Evolutionary conservation across 2,329 filamentous ascomycete species (phyloP), one percentile per base, ranked within the genome.

Genomic region (Diaporthe sp.): DNA sequence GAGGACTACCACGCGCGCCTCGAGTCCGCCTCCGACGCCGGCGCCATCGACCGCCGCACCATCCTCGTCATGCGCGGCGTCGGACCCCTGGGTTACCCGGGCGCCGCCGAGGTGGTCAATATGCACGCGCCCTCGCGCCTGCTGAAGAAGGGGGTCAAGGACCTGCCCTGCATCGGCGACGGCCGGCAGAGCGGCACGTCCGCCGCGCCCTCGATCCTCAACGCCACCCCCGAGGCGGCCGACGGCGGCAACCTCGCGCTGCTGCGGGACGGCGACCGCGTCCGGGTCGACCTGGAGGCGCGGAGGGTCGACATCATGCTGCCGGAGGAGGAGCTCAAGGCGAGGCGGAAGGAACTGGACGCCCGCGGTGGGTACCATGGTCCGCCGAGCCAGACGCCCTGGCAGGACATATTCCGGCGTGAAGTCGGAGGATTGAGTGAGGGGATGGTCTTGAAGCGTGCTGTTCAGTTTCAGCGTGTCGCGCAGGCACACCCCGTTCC

Each of bases 181-280:
- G 89, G 88, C 1, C 82, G 89, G 62, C 89, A 90, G 78, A 89
- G 87, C 10, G 88, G 89, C 44, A 90, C 89, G 3, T 90, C 88
- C 4, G 88, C 86, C 0, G 88, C 86, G 4, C 89, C 88, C 1
- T 89, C 87, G 0, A 90, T 90, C 69, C 81, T 90, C n/a, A 89
- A 90, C 76, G 88, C 88, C 2, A 88, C 85, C 59, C 88, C 89
- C 10, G 89, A 90, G 79, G 88, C 89, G 17, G 88, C 88, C 1
- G 87, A 86, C 13, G 88, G 88, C 10, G 88, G 89, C 1, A 90
- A 90, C 72, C 82, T 90, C 28, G 88, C 87, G 5, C 82, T 90
- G 28, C 79, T 90, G 28, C 80, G 80, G 19, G 86, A 89, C 78
- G 88, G 88, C 2, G 89, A 90, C 78, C 80, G 80, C 62, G 77